Percentiles rank a stretch among this genome's conserved stretches.
phyloP scores from a whole-genome alignment of 768 basidiomycete genomes.

The Hygrocybe punicea region DNA sequence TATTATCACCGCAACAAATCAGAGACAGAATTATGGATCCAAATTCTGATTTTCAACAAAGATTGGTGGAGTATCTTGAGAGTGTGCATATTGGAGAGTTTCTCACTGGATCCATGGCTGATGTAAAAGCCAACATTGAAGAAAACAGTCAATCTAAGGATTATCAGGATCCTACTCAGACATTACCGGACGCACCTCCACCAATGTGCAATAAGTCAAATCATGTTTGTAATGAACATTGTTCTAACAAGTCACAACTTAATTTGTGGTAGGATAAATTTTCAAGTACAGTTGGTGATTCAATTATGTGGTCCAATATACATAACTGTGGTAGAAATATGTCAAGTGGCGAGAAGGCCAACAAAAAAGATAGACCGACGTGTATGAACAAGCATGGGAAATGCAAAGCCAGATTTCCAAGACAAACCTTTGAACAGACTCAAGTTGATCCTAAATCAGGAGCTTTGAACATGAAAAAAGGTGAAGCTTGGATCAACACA shows the following conservation, averaged over 20 bases:
- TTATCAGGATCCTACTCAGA: slow-evolving; percentile 22
- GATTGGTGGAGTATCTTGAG: slow-evolving; percentile 32
- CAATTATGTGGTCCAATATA: slow-evolving; percentile 15
- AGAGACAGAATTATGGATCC: slow-evolving; percentile 21
- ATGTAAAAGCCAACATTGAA: slow-evolving; percentile 11
- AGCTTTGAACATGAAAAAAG: slow-evolving; percentile 17
- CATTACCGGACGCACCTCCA: slow-evolving; percentile 24
- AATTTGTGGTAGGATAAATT: neutral
- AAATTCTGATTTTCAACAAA: slow-evolving; percentile 23
- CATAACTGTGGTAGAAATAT: slow-evolving; percentile 13
- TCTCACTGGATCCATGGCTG: slow-evolving; percentile 16
- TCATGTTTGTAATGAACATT: slow-evolving; percentile 1
- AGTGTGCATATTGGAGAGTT: slow-evolving; percentile 31
- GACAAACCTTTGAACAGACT: slow-evolving; percentile 13
- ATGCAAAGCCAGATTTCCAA: slow-evolving; percentile 27
- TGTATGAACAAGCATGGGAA: slow-evolving; percentile 2
- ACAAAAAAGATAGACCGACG: slow-evolving; percentile 9
- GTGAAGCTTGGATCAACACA: slow-evolving; percentile 27
- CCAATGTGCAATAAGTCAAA: neutral
- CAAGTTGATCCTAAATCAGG: slow-evolving; percentile 15
- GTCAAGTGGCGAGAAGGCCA: neutral
- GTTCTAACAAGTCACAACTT: neutral
- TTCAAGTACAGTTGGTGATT: slow-evolving; percentile 15
- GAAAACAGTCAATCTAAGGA: neutral
- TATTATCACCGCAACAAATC: slow-evolving; percentile 33